Evolutionary conservation across 108 stramenopile genomes (phyloP), one percentile per base, ranked within the genome.

Genomic region (Cyclotella kingstonii): DNA sequence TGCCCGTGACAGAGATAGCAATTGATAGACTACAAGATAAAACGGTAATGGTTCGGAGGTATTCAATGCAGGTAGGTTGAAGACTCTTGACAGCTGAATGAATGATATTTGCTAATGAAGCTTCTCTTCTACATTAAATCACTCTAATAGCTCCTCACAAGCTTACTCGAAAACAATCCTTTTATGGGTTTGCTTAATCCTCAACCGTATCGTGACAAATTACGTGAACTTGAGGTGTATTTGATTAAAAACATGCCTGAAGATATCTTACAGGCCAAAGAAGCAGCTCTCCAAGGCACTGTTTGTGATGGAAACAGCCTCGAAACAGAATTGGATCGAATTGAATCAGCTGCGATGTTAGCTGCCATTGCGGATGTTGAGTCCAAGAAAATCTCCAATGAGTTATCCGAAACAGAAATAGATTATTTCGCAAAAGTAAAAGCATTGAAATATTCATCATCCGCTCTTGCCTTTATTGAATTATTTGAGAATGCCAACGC

Each of bases 41-140:
- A 74, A 93, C 94, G 59, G 89, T 95, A n/a, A 79, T 95, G 55
- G 96, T 95, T 50, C 78, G 98, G 26, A 83, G 94, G 50, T 85
- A 80, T 56, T 89, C 96, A 9, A 80, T 95, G 63, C 85, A 91
- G 91, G 90, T 92, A 70, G 64, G 85, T 61, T 38, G 22, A 45
- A 3, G 2, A 36, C 10, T 18, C 22, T 11, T 54, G 36, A 8
- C 12, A 42, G 28, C 4, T 14, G 9, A 29, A 0, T 38, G 6
- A n/a, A 14, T 54, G 31, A 31, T 48, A 60, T 28, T 39, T 34
- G 17, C 14, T 15, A 4, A 21, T 14, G 21, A 31, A 25, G 35
- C 41, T 12, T 68, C 26, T 44, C 22, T 25, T 10, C 5, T 27
- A n/a, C 21, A 70, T 12, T 42, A 11, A 11, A 19, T 53, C 0